Base-by-base conservation (phyloP, 1,139 yeast species). In the Yamadazyma songkhlaensis region DNA sequence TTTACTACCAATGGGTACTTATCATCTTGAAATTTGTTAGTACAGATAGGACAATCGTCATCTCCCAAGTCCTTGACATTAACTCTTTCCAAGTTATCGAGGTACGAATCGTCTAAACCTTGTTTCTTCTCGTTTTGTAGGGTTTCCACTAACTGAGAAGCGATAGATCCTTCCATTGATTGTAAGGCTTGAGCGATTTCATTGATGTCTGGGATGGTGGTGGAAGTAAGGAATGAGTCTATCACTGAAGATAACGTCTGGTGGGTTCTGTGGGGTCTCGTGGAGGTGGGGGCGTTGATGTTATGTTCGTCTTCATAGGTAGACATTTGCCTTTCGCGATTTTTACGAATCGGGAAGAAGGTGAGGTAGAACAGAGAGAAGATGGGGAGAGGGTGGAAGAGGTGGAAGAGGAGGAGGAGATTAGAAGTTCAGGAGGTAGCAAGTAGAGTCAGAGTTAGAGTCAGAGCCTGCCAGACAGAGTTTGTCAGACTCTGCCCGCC, bases 31-130 rank as follows among this genome's bases (percentile, higher is more conserved):
- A 79, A 90, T 39, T 72, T 74, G 43, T 77, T 78, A 27, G 95
- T 84, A 52, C 97, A 90, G 32, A 90, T 89, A 1, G 97, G 84
- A 57, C 97, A 90, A 38, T 65, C 72, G 3, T 68, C 71, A 39
- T 84, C 87, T n/a, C 59, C 53, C 25, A 87, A 54, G 14, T 59
- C 51, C 35, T 68, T 68, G 11, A 74, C 62, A 3, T 78, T 64
- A 0, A 90, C 80, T 43, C 97, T 61, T 32, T 87, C 95, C 37
- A 90, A 65, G 0, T 84, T 67, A 51, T 89, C 97, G 7, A 90
- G 60, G 52, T 77, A 87, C 33, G 74, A 76, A 44, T 84, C 85
- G 3, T 79, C 64, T 9, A 87, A 85, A 0, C 96, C 95, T 33
- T 65, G 58, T 2, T 42, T 35, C 4, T 15, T 20, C 3, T 25